A percentile compares a stretch with the other conserved stretches of the same genome.
Conservation (phyloP, 106 monocot species). For the Dendrobium nobile region DNA sequence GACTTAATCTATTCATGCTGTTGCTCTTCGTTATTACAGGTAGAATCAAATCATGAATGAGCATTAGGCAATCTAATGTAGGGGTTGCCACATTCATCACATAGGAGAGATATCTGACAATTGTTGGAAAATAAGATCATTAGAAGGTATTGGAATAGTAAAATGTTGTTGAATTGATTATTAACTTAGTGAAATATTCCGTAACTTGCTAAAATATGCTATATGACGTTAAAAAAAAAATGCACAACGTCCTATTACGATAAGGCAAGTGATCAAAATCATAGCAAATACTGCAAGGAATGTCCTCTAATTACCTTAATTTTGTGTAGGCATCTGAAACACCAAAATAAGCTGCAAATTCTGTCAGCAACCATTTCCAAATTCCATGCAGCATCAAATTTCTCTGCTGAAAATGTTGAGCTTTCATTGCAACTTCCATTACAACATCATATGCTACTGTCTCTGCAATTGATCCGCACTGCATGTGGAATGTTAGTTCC, state of each 20-base stretch:
- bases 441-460: constrained; percentile 85
- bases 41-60: constrained; percentile 63
- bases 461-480: constrained; percentile 86
- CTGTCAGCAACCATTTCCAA: constrained; percentile 82
- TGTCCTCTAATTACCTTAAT: constrained; percentile 38
- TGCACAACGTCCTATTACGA: background rate
- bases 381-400: constrained; percentile 66
- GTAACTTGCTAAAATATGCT: background rate
- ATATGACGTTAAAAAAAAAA: background rate
- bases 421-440: constrained; percentile 84
- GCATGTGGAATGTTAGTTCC: background rate
- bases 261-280: background rate
- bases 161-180: background rate
- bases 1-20: background rate
- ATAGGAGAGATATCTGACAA: constrained; percentile 73
- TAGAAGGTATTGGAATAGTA: background rate
- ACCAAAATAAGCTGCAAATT: constrained; percentile 81
- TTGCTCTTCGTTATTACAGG: constrained; percentile 26
- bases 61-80: constrained; percentile 59
- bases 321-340: constrained; percentile 80
- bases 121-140: background rate
- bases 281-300: background rate
- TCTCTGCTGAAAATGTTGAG: constrained; percentile 64
- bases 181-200: background rate
- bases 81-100: constrained; percentile 92